Evolutionary conservation across 2,329 filamentous ascomycete genomes (phyloP).

Genomic region (Monosporascus sp.): DNA sequence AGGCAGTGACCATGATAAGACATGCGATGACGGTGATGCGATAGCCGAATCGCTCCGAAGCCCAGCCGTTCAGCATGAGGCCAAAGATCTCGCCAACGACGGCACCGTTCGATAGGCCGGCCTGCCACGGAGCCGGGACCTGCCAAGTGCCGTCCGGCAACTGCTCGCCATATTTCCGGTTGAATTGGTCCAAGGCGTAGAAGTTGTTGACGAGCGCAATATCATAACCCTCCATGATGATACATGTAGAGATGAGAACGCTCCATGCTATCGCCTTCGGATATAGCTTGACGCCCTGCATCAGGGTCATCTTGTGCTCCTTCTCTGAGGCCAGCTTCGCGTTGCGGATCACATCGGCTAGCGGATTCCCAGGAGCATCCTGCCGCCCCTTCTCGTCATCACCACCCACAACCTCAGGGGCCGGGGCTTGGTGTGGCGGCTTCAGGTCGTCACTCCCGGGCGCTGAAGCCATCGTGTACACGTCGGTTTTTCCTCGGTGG

Average conservation of each 20-base stretch:
- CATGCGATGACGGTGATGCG: slow-evolving; percentile 57
- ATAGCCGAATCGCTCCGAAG: slow-evolving; percentile 64
- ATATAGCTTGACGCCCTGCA: slow-evolving; percentile 74
- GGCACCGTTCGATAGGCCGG: slow-evolving; percentile 50
- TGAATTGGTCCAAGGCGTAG: slow-evolving; percentile 56
- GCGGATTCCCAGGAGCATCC: slow-evolving; percentile 14
- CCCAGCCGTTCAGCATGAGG: slow-evolving; percentile 58
- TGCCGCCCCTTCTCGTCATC: slow-evolving; percentile 9
- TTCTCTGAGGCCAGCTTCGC: slow-evolving; percentile 50
- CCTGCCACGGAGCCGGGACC: slow-evolving; percentile 57
- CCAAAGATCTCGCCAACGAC: slow-evolving; percentile 58
- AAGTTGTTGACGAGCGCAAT: slow-evolving; percentile 78
- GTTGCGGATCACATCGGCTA: slow-evolving; percentile 35
- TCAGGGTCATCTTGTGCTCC: slow-evolving; percentile 65
- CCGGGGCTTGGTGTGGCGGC: slow-evolving; percentile 1
- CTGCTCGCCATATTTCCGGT: slow-evolving; percentile 49
- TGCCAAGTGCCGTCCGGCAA: slow-evolving; percentile 42
- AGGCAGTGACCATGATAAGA: slow-evolving; percentile 47
- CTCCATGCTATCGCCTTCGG: slow-evolving; percentile 84
- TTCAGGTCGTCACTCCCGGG: too few species aligned
- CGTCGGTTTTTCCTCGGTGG: too few species aligned
- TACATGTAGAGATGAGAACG: slow-evolving; percentile 81
- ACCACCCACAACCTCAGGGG: slow-evolving; percentile 8
- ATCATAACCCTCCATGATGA: slow-evolving; percentile 89
- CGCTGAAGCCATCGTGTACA: too few species aligned